These are phyloP conservation scores for Vickermania ingenoplastis DNA, from an alignment of 208 protist genomes.

Conservation along the genomic window DNA sequence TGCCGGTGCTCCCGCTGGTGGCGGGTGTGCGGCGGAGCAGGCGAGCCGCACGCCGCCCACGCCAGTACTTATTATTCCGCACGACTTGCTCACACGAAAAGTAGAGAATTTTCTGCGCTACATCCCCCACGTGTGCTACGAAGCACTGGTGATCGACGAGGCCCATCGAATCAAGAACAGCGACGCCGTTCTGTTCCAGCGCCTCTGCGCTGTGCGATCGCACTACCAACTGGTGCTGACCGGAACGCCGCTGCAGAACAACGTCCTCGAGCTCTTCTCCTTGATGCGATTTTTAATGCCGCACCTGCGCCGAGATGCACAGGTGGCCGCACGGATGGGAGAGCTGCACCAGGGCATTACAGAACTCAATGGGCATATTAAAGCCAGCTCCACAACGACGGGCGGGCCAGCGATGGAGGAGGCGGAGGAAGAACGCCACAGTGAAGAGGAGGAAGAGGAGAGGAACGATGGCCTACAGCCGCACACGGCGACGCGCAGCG, in stretches of 20 bases:
- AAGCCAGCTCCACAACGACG: background rate
- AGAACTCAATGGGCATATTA: background rate
- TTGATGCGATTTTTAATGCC: constrained; percentile 88
- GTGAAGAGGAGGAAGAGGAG: constrained; percentile 21
- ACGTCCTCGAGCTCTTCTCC: constrained; percentile 86
- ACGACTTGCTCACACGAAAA: constrained; percentile 27
- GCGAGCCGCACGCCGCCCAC: constrained; percentile 4
- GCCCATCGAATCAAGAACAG: constrained; percentile 87
- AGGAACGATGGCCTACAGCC: too few relatives aligned
- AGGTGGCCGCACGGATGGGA: constrained; percentile 19
- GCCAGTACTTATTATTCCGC: constrained; percentile 31
- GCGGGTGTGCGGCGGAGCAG: too few relatives aligned
- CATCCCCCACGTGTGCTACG: constrained; percentile 45
- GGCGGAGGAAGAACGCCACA: constrained; percentile 16
- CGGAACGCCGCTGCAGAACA: constrained; percentile 93
- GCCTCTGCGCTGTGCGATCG: constrained; percentile 20
- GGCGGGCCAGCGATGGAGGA: constrained; percentile 14
- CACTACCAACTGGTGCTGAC: constrained; percentile 46
- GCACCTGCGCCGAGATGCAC: constrained; percentile 8
- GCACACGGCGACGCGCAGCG: too few relatives aligned
- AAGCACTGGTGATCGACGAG: constrained; percentile 89
- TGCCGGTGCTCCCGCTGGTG: background rate
- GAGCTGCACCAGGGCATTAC: background rate
- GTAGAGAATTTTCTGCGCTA: constrained; percentile 14
- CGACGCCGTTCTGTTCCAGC: constrained; percentile 18